These are phyloP conservation scores for Podaxis carcinomalis DNA, from an alignment of 768 basidiomycete genomes.

Conservation along the genomic window DNA sequence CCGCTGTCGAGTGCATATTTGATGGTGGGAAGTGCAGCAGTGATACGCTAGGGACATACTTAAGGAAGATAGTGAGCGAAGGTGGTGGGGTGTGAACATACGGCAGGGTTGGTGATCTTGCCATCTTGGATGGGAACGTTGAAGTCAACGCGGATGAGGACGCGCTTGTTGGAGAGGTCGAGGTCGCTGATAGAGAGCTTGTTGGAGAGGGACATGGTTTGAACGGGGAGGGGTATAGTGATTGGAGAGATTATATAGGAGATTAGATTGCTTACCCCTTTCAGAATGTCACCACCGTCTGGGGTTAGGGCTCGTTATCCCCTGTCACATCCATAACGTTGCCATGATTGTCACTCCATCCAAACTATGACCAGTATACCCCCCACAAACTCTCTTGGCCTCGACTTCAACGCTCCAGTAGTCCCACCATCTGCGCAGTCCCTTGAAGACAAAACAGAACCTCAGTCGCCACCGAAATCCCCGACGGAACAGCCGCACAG, in stretches of 20 bases:
- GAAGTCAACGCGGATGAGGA: conserved; percentile 94
- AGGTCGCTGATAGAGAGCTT: conserved; percentile 93
- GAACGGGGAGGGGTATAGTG: conserved; percentile 14
- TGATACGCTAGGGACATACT: conserved; percentile 70
- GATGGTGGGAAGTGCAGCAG: conserved; percentile 94
- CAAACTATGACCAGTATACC: conserved; percentile 20
- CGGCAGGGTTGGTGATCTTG: conserved; percentile 94
- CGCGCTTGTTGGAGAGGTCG: conserved; percentile 80
- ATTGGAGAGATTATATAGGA: conserved; percentile 15
- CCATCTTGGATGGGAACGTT: conserved; percentile 91
- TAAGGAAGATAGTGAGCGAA: conserved; percentile 13
- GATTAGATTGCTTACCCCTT: conserved; percentile 17
- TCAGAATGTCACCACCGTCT: conserved; percentile 5
- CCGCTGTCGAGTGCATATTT: conserved; percentile 88
- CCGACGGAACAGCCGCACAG: conserved; percentile 19
- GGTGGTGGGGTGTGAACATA: conserved; percentile 37
- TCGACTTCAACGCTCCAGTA: conserved; percentile 52
- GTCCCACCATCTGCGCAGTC: conserved; percentile 16
- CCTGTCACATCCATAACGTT: conserved; percentile 12
- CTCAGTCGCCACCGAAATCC: conserved; percentile 15
- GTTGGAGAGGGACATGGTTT: conserved; percentile 87
- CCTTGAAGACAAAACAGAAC: conserved; percentile 7
- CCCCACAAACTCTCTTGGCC: conserved; percentile 62
- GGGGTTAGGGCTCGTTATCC: conserved; percentile 25
- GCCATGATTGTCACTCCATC: conserved; percentile 31